Base-by-base conservation (phyloP, 805 yeast genomes). In the Yamadazyma tumulicola region DNA sequence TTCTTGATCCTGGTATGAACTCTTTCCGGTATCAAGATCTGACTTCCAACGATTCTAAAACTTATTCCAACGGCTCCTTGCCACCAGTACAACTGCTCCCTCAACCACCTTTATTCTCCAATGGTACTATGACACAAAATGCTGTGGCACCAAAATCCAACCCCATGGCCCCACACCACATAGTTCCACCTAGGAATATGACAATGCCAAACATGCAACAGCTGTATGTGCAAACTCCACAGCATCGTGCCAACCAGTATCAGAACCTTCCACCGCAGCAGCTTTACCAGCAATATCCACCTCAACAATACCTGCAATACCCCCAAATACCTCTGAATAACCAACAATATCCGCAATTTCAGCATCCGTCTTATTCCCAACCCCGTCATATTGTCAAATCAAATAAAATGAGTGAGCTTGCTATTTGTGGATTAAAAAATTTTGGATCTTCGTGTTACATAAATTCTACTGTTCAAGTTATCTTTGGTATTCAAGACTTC, bases 391-490 rank as follows among this genome's bases (percentile, higher is more conserved):
- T 37, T 20, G 13, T 8, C 15, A 35, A 35, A 17, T 13, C 14
- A 16, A 19, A 15, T 8, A 35, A 30, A 16, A 55, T 42, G 67
- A 69, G 68, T 11, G 59, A 73, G 7, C 53, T 67, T 32, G 64
- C 75, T 1, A 65, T 79, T 11, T 78, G 84, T 35, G 85, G 89
- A 0, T 55, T 84, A 33, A 61, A 74, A 40, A 84, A 84, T 49
- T 63, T 74, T 57, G 87, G 88, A 0, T 79, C 80, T 26, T 80
- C 89, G 0, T 84, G 94, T 48, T 84, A 84, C 51, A 77, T 84
- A 38, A 84, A 84, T 49, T 75, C 83, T 51, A 78, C 84, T 64
- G 52, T 84, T 9, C 94, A 84, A 53, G 72, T 86, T 42, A 52
- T 84, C 5, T 80, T 80, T 55, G 82, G 79, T 2, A 54, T 80